These are phyloP conservation scores for Atalantia buxifolia DNA, from an alignment of 345 rosid genomes.

Conservation along the genomic window DNA sequence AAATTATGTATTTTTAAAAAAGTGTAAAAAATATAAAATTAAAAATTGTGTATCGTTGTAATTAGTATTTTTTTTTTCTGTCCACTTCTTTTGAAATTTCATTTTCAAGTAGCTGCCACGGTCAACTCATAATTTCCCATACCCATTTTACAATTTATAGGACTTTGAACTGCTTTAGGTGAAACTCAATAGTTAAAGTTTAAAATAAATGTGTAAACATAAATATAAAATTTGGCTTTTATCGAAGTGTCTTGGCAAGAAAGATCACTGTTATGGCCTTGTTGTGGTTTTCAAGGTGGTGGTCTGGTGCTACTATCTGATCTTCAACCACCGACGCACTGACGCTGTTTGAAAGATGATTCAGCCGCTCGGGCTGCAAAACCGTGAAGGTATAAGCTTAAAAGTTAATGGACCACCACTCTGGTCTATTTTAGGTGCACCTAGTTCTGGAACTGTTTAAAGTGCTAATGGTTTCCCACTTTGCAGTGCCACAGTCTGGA, in stretches of 20 bases:
- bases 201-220: background rate
- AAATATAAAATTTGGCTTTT: background rate
- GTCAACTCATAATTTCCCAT: background rate
- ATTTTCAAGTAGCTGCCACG: background rate
- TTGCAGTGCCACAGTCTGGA: background rate
- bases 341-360: background rate
- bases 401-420: background rate
- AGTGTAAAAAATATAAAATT: too few relatives aligned
- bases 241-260: background rate
- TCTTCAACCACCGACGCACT: background rate
- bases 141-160: background rate
- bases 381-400: background rate
- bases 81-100: background rate
- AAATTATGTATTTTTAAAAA: too few relatives aligned
- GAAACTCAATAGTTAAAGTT: background rate
- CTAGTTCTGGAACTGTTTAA: background rate
- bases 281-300: background rate
- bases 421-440: background rate
- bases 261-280: background rate
- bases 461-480: background rate
- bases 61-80: background rate
- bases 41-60: slow-evolving; percentile 2
- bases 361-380: background rate
- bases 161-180: background rate
- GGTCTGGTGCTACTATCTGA: background rate